Conservation (phyloP, 106 monocot genomes). For the Agapanthus africanus region DNA sequence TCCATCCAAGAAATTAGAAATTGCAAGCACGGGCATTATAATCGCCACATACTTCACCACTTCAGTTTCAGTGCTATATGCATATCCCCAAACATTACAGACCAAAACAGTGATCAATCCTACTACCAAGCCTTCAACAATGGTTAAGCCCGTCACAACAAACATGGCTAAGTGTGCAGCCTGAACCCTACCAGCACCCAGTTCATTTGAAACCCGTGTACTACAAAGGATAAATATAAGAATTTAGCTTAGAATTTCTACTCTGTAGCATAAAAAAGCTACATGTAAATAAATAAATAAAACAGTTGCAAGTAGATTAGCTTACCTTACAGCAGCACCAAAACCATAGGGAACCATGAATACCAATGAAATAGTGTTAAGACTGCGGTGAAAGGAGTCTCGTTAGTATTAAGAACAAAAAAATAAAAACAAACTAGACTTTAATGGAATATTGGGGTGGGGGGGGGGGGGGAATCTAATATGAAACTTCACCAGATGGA, state of each 20-base stretch:
- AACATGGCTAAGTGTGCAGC: slow-evolving; percentile 35
- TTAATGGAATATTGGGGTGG: too few relatives aligned
- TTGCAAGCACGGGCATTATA: slow-evolving; percentile 72
- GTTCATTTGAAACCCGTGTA: slow-evolving; percentile 69
- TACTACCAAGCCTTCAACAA: slow-evolving; percentile 37
- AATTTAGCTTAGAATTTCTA: too few relatives aligned
- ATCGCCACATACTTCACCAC: slow-evolving; percentile 47
- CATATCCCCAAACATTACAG: slow-evolving; percentile 47
- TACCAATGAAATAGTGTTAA: slow-evolving; percentile 83
- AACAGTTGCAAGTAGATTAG: not conserved
- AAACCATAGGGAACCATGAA: slow-evolving; percentile 84
- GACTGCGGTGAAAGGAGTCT: slow-evolving; percentile 27
- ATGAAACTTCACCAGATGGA: slow-evolving; percentile 20
- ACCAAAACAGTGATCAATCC: slow-evolving; percentile 38
- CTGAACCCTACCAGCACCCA: slow-evolving; percentile 53
- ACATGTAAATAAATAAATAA: not conserved
- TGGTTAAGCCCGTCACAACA: slow-evolving; percentile 29
- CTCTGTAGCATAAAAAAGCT: not conserved
- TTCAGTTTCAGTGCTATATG: slow-evolving; percentile 72
- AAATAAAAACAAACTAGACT: too few relatives aligned
- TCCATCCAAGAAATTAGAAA: slow-evolving; percentile 74
- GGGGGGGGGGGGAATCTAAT: too few relatives aligned
- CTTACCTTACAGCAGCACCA: slow-evolving; percentile 72
- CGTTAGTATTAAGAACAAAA: not conserved
- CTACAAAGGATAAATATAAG: slow-evolving; percentile 33